A percentile compares a stretch with the other conserved stretches of the same genome.
These are phyloP conservation scores for Amniculicola lignicola DNA, from an alignment of 495 filamentous ascomycete species.

Conservation along the genomic window DNA sequence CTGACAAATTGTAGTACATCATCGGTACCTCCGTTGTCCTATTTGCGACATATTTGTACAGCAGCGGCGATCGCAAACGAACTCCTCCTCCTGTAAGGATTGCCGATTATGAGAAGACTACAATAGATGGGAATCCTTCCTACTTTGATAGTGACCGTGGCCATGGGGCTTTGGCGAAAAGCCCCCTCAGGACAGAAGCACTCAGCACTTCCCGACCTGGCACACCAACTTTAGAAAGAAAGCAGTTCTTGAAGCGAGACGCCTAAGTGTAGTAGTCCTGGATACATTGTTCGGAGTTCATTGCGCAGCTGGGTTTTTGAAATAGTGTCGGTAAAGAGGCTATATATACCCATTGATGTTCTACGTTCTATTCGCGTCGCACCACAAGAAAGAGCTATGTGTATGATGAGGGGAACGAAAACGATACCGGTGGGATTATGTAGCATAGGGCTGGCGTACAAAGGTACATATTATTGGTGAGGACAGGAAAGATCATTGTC, in stretches of 20 bases:
- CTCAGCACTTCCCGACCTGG: conserved; percentile 64
- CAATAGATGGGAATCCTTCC: conserved; percentile 45
- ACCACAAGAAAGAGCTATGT: too few species aligned
- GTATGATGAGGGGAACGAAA: too few species aligned
- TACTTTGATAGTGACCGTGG: conserved; percentile 56
- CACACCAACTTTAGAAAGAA: conserved; percentile 53
- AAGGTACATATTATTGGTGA: too few species aligned
- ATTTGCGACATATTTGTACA: conserved; percentile 81
- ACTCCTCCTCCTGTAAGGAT: conserved; percentile 75
- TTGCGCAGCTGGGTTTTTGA: too few species aligned
- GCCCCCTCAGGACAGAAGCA: conserved; percentile 44
- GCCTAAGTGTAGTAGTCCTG: conserved; percentile 19
- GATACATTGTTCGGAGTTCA: too few species aligned
- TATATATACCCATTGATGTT: too few species aligned
- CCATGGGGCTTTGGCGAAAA: conserved; percentile 13
- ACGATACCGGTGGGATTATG: too few species aligned
- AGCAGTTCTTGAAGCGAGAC: conserved; percentile 33
- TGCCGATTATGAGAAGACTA: conserved; percentile 71
- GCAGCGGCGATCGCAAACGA: conserved; percentile 46
- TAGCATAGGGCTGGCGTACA: too few species aligned
- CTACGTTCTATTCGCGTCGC: too few species aligned
- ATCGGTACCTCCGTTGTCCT: conserved; percentile 75
- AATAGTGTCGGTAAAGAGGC: too few species aligned
- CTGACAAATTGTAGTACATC: conserved; percentile 60
- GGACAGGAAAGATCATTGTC: too few species aligned